Base-by-base conservation (phyloP, 441 rosid species). In the Adansonia madagascariensis region DNA sequence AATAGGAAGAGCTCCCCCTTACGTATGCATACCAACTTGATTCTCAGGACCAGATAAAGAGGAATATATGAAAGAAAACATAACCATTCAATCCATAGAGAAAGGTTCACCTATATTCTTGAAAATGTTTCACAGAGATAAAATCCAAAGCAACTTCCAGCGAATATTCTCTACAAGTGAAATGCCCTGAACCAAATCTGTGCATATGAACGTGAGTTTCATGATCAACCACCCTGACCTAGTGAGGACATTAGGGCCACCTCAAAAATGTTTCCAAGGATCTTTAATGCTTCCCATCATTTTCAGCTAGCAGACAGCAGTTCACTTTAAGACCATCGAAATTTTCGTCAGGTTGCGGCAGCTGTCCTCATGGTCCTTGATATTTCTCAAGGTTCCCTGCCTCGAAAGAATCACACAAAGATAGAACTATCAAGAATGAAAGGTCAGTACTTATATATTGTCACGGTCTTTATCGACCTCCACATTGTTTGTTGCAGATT, bases 401-500 rank as follows among this genome's bases (percentile, higher is more conserved):
- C 59, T 22, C 57, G 0, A 65, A 67, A 68, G 73, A 47, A 68
- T 20, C 73, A 69, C 14, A 49, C 20, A 39, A 39, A 15, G 47
- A 14, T 24, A 24, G 22, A 69, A 50, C 74, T 0, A 27, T 27
- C 6, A n/a, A 7, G 46, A 70, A 50, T 35, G 47, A 27, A 14
- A 24, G 4, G 12, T 70, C 22, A 0, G 59, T 10, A 24, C 12
- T 27, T 31, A 24, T 0, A 52, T 41, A 20, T 44, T 71, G 47
- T 70, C 79, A 59, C 6, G 3, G 31, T 77, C 83, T 75, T 77
- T 10, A 14, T 52, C 56, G 2, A 72, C 47, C n/a, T 77, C 79
- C 52, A 27, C 53, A n/a, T 8, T 22, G 24, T 60, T 78, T 64
- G 24, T 8, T 10, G 66, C 41, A 61, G 44, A 64, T 39, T 75